Conservation (phyloP, 495 filamentous ascomycete genomes). For the Hamigera avellanea region DNA sequence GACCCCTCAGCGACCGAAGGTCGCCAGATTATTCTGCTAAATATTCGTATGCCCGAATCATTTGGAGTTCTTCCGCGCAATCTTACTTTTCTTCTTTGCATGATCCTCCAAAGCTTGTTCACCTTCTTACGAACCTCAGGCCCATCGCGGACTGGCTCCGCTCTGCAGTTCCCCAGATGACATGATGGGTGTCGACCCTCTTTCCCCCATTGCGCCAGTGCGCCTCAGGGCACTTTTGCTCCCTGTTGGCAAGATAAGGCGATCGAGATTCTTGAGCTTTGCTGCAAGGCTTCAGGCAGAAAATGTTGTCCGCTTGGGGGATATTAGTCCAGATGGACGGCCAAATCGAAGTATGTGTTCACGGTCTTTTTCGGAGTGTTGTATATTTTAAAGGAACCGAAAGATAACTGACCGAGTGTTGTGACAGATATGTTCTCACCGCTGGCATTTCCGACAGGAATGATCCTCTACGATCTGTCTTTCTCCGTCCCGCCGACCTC, state of each 20-base stretch:
- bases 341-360: conserved; percentile 73
- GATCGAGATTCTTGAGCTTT: conserved; percentile 68
- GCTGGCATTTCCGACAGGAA: conserved; percentile 77
- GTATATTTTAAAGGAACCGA: no score
- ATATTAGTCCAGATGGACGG: conserved; percentile 78
- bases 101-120: no score
- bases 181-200: conserved; percentile 73
- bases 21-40: no score
- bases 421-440: conserved; percentile 85
- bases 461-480: conserved; percentile 81
- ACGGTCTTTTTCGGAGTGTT: no score
- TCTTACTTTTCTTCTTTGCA: no score
- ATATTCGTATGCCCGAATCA: no score
- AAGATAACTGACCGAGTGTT: conserved; percentile 16
- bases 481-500: conserved; percentile 66
- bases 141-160: conserved; percentile 19
- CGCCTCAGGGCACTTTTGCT: conserved; percentile 74
- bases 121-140: conserved; percentile 17
- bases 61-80: no score
- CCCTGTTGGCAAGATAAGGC: conserved; percentile 75
- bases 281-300: conserved; percentile 65
- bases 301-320: conserved; percentile 77
- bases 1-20: no score
- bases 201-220: conserved; percentile 81
- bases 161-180: conserved; percentile 22